Evolutionary conservation across 2,329 filamentous ascomycete genomes (phyloP), one percentile per base, ranked within the genome.

Genomic region (Colletotrichum cereale): DNA sequence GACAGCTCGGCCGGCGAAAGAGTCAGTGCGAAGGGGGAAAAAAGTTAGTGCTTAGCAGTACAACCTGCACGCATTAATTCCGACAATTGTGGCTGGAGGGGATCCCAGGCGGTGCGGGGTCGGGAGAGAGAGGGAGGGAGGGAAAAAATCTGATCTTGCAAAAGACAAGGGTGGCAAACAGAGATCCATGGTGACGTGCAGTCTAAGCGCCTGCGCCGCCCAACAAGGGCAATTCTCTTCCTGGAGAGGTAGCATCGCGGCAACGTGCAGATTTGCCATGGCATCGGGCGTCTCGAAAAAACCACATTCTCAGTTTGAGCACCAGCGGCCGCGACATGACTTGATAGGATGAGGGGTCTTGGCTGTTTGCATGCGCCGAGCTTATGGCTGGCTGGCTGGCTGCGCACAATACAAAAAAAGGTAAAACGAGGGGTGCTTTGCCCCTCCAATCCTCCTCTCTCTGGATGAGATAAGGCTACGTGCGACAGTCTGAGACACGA

Each of bases 161-260:
- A 53, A 48, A 24, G 67, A 69, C 67, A n/a, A 55, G 67, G 62
- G 67, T 70, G 67, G 56, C 62, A 38, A 52, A 71, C 56, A 60
- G 4, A 64, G 65, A 48, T 61, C 69, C 60, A 56, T 34, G 65
- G 68, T 71, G 68, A 71, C 68, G 68, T 71, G 68, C 68, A 71
- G 68, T 63, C 61, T 66, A 71, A 67, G 68, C 58, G 68, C 68
- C 58, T 52, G 60, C 67, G 64, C 67, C 63, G 67, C 68, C 68
- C 29, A 38, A 53, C 52, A 57, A 58, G 52, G 65, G 42, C 58
- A 42, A 56, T 42, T 62, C n/a, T 40, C 34, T n/a, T 71, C 34
- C 38, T 44, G 47, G 58, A 64, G 24, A 48, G 65, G 65, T 67
- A 36, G 68, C 58, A 53, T 61, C 58, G 67, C 67, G 67, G 60